These are phyloP conservation scores for Adiantum capillusveneris DNA, from an alignment of 75 land plant species.

Conservation along the genomic window DNA sequence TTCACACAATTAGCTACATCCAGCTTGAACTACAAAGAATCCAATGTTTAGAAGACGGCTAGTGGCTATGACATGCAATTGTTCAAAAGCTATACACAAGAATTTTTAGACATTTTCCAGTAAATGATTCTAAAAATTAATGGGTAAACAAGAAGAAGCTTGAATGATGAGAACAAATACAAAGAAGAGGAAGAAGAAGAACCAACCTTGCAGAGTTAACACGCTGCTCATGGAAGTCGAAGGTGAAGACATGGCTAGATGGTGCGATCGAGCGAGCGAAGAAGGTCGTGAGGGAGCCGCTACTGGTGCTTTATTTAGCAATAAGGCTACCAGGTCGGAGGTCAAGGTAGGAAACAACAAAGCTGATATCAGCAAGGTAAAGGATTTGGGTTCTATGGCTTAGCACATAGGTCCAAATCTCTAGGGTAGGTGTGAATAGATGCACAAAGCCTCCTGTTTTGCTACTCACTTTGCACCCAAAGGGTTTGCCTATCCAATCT, in stretches of 20 bases:
- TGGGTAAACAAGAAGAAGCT: too few relatives aligned
- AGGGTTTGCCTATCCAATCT: constrained; percentile 90
- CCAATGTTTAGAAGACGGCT: too few relatives aligned
- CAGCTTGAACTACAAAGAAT: too few relatives aligned
- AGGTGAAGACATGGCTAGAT: constrained; percentile 75
- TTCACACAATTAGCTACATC: too few relatives aligned
- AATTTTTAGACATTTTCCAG: too few relatives aligned
- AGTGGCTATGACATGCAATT: too few relatives aligned
- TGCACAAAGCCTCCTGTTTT: constrained; percentile 75
- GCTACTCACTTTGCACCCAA: constrained; percentile 73
- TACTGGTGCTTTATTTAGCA: constrained; percentile 89
- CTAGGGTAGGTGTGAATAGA: constrained; percentile 80
- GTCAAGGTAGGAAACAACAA: constrained; percentile 77
- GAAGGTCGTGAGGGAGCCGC: constrained; percentile 86
- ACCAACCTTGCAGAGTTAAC: constrained; percentile 74
- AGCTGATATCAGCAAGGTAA: constrained; percentile 85
- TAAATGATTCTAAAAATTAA: too few relatives aligned
- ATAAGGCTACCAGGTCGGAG: constrained; percentile 79
- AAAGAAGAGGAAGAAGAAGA: too few relatives aligned
- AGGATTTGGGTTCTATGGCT: constrained; percentile 95
- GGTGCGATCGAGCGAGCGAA: constrained; percentile 88
- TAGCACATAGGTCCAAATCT: constrained; percentile 89
- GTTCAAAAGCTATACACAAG: too few relatives aligned
- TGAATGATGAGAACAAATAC: too few relatives aligned
- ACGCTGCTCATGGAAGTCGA: constrained; percentile 94